These are phyloP conservation scores for Schwanniomyces pseudopolymorphus DNA, from an alignment of 805 yeast species.

Conservation along the genomic window DNA sequence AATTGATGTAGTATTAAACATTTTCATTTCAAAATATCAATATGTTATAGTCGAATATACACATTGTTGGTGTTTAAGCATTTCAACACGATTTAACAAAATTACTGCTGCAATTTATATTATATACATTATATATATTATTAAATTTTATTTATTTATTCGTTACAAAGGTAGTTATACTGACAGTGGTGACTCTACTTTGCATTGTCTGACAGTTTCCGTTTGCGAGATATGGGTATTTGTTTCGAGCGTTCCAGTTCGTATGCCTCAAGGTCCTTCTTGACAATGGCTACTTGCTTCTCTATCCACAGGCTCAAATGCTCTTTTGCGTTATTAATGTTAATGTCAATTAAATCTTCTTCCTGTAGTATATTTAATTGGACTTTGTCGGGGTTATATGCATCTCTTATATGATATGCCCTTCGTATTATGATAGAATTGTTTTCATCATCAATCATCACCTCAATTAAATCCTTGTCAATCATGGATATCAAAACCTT, in stretches of 20 bases:
- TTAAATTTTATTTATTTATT: background rate
- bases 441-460: constrained; percentile 27
- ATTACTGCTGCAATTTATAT: background rate
- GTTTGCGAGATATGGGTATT: constrained; percentile 6
- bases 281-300: constrained; percentile 11
- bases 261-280: constrained; percentile 6
- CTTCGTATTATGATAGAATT: constrained; percentile 15
- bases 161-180: background rate
- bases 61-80: background rate
- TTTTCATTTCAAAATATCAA: background rate
- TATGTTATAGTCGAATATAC: background rate
- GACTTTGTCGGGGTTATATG: constrained; percentile 23
- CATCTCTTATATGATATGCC: constrained; percentile 27
- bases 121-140: background rate
- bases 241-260: constrained; percentile 2
- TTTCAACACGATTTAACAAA: background rate
- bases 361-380: constrained; percentile 22
- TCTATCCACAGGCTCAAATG: constrained; percentile 24
- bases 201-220: constrained; percentile 9
- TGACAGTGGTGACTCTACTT: background rate
- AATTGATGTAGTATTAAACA: background rate
- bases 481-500: constrained; percentile 22
- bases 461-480: constrained; percentile 20
- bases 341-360: constrained; percentile 19
- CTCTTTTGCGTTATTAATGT: constrained; percentile 15